Evolutionary conservation across 1,139 yeast species (phyloP).

Genomic region (Trichomonascaceae sp.): DNA sequence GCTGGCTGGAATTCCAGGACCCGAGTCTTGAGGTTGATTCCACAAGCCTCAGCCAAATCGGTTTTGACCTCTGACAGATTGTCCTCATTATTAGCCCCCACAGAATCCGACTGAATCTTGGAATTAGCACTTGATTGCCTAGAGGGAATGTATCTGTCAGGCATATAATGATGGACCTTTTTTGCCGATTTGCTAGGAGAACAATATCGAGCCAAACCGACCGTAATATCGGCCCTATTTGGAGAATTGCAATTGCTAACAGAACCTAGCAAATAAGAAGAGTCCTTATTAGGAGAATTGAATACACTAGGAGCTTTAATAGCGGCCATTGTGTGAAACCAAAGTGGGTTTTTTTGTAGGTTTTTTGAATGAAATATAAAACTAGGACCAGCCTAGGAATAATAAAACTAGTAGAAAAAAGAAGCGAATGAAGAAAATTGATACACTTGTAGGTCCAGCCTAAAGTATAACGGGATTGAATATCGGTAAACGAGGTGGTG

Average conservation of each 20-base stretch:
- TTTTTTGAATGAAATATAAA: conserved; percentile 8
- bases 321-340: conserved; percentile 3
- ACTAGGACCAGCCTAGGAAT: conserved; percentile 9
- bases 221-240: conserved; percentile 37
- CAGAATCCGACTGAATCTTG: conserved; percentile 28
- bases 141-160: conserved; percentile 47
- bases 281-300: conserved; percentile 9
- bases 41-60: conserved; percentile 89
- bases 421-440: neutral
- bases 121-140: conserved; percentile 41
- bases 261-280: conserved; percentile 19
- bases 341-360: conserved; percentile 7
- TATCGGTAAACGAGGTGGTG: neutral
- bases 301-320: conserved; percentile 3
- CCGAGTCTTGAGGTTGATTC: conserved; percentile 75
- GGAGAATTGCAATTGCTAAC: conserved; percentile 34
- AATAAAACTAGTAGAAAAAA: neutral
- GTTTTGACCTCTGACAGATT: conserved; percentile 55
- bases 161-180: conserved; percentile 14
- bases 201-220: conserved; percentile 7
- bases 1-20: conserved; percentile 81
- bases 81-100: conserved; percentile 10
- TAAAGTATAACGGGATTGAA: neutral
- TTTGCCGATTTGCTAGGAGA: conserved; percentile 8
- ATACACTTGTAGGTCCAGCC: conserved; percentile 9